Base-by-base conservation (phyloP, 352 stramenopile species). In the Peronosclerospora sorghi region DNA sequence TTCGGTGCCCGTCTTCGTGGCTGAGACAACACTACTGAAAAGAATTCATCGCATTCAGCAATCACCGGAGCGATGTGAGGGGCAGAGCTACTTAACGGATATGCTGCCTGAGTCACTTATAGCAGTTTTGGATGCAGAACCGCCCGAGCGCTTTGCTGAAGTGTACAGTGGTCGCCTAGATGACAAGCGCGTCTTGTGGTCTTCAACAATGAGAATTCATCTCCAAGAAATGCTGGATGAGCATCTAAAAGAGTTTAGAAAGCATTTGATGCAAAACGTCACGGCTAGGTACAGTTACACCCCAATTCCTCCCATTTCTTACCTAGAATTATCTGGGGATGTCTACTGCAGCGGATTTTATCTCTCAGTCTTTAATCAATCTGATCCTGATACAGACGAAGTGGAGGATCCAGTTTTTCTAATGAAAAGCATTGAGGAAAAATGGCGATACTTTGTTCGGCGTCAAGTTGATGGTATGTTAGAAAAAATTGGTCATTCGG, bases 331-430 rank as follows among this genome's bases (percentile, higher is more conserved):
- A 18, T 89, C 77, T 26, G 56, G 69, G 8, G 74, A 87, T 24
- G 66, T 89, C 1, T 87, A 85, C 43, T 87, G 68, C 37, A 82
- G 68, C 36, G 74, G 77, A 0, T 82, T 83, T 34, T 87, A 83
- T 30, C 45, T 87, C 10, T 87, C 74, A 8, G 83, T 63, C 2
- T 67, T 89, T 18, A 68, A 71, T 14, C 59, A 81, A 38, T 67
- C 59, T 2, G 62, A 75, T 29, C 48, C 57, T 0, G 65, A 79
- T 43, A 26, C 78, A 4, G 71, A 85, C 53, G 54, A 69, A 10
- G 77, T 89, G 19, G 77, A 89, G 35, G 65, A 89, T 40, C 77
- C 77, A 17, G 61, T 86, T 30, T 65, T 82, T 21, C 24, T 87
- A 27, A 87, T 89, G 74, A 64, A 64, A 23, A 81, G 62, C 35